Conservation (phyloP, 2,329 filamentous ascomycete genomes). For the Amauroascus verrucosus region DNA sequence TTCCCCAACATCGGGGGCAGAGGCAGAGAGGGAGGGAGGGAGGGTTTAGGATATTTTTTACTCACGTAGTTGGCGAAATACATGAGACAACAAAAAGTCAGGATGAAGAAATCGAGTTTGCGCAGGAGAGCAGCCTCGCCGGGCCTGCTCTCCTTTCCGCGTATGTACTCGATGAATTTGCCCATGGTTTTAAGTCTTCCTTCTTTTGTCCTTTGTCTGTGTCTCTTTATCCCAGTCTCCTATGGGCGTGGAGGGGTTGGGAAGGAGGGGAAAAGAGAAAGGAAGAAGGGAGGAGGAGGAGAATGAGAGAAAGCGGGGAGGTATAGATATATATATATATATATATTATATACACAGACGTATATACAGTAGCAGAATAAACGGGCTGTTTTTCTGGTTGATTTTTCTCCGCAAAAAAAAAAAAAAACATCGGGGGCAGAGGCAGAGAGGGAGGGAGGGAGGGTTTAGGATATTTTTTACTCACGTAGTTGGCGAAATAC, state of each 20-base stretch:
- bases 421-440: too few relatives aligned
- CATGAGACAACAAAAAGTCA: constrained; percentile 36
- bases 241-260: too few relatives aligned
- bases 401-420: not conserved
- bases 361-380: too few relatives aligned
- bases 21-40: too few relatives aligned
- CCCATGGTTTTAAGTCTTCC: not conserved
- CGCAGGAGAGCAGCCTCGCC: constrained; percentile 30
- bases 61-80: constrained; percentile 37
- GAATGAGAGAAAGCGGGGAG: not conserved
- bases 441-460: too few relatives aligned
- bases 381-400: too few relatives aligned
- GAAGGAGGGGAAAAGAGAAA: not conserved
- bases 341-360: not conserved
- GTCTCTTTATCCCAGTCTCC: too few relatives aligned
- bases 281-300: not conserved
- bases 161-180: constrained; percentile 16
- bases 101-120: constrained; percentile 43
- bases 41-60: too few relatives aligned
- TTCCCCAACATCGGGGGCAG: too few relatives aligned
- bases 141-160: constrained; percentile 15
- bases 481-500: constrained; percentile 36
- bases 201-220: too few relatives aligned
- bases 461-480: too few relatives aligned
- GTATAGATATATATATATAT: not conserved